These are phyloP conservation scores for Alternaria consortialis DNA, from an alignment of 2,329 filamentous ascomycete species.

Conservation along the genomic window DNA sequence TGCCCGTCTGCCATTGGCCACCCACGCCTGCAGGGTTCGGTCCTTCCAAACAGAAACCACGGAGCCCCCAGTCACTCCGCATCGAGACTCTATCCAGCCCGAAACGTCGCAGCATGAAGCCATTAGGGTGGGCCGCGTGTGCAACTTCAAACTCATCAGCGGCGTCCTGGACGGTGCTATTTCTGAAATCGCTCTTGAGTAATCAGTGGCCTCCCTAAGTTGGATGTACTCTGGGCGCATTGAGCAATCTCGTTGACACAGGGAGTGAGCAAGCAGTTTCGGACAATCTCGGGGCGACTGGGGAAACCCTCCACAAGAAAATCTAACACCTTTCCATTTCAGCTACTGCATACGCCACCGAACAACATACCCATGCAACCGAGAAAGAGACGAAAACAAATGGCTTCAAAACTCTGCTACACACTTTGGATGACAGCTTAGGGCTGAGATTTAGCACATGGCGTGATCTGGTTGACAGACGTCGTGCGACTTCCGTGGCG, in stretches of 20 bases:
- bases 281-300: slow-evolving; percentile 7
- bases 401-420: background rate
- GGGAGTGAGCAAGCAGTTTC: background rate
- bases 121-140: background rate
- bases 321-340: background rate
- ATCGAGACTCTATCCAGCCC: slow-evolving; percentile 3
- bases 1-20: slow-evolving; percentile 2
- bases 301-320: background rate
- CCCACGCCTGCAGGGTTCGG: slow-evolving; percentile 7
- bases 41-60: slow-evolving; percentile 11
- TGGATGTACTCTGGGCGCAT: background rate
- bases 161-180: background rate
- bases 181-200: background rate
- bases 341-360: background rate
- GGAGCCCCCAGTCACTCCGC: slow-evolving; percentile 5
- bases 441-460: background rate
- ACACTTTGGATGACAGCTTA: background rate
- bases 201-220: background rate
- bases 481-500: background rate
- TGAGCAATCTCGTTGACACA: background rate
- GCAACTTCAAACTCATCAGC: slow-evolving; percentile 1
- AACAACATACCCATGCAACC: background rate
- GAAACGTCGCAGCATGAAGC: slow-evolving; percentile 13
- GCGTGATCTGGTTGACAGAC: slow-evolving; percentile 1
- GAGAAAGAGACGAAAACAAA: background rate